These are phyloP conservation scores for Parasarocladium wereldwijsianum DNA, from an alignment of 2,329 filamentous ascomycete genomes.

Conservation along the genomic window DNA sequence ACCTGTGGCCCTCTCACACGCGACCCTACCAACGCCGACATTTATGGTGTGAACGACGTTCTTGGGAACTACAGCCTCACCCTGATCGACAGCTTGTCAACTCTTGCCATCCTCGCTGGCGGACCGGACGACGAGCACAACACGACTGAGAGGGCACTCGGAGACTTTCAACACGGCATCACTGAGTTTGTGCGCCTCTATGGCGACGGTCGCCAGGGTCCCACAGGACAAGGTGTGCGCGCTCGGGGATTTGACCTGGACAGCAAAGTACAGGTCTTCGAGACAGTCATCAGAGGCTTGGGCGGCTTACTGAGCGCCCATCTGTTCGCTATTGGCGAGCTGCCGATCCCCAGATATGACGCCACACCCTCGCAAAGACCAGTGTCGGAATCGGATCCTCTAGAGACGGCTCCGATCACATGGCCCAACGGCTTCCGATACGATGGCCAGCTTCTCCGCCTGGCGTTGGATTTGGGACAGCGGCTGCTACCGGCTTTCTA, in stretches of 20 bases:
- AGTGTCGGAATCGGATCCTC: constrained; percentile 16
- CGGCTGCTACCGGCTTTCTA: constrained; percentile 85
- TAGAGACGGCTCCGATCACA: constrained; percentile 39
- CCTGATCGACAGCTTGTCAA: constrained; percentile 87
- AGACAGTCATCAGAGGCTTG: constrained; percentile 88
- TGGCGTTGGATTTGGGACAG: constrained; percentile 73
- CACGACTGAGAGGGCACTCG: constrained; percentile 35
- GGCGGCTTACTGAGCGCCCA: constrained; percentile 87
- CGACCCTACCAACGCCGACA: constrained; percentile 62
- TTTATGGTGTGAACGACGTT: constrained; percentile 86
- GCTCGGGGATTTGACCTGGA: constrained; percentile 82
- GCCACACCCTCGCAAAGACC: no score
- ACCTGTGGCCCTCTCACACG: constrained; percentile 74
- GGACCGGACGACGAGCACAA: constrained; percentile 32
- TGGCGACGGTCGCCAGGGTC: constrained; percentile 63
- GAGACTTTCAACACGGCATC: constrained; percentile 69
- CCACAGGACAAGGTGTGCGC: constrained; percentile 54
- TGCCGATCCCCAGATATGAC: constrained; percentile 71
- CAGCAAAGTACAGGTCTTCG: constrained; percentile 97
- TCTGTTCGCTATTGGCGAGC: constrained; percentile 77
- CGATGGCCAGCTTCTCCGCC: constrained; percentile 76
- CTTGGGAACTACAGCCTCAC: constrained; percentile 95
- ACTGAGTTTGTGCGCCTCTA: constrained; percentile 65
- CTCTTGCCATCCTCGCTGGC: constrained; percentile 81
- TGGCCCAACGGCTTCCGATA: constrained; percentile 74